Evolutionary conservation across 139 green algal species (phyloP).

Genomic region (Ettlia oleoabundans): DNA sequence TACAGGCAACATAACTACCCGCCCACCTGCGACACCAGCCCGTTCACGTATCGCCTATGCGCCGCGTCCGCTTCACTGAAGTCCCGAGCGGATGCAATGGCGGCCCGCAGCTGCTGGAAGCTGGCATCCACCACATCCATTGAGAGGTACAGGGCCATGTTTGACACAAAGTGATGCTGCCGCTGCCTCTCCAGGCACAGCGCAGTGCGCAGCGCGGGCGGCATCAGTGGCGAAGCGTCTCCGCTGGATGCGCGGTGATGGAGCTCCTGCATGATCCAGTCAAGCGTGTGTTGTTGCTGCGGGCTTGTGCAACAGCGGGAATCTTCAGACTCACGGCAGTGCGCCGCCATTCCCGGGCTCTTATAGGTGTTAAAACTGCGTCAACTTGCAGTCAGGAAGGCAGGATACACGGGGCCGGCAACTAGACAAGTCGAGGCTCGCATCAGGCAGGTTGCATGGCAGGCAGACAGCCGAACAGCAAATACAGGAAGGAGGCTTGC

Average conservation of each 20-base stretch:
- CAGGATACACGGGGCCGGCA: too few species aligned
- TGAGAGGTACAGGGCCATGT: slow-evolving; percentile 46
- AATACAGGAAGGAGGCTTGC: too few species aligned
- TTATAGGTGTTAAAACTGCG: too few species aligned
- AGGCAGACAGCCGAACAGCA: too few species aligned
- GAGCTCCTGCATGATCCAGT: slow-evolving; percentile 2
- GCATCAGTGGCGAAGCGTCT: slow-evolving; percentile 1
- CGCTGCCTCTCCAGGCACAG: slow-evolving; percentile 78
- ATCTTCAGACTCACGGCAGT: too few species aligned
- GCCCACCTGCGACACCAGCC: slow-evolving; percentile 54
- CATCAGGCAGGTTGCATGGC: too few species aligned
- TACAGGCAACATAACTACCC: neutral
- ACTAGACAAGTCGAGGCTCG: too few species aligned
- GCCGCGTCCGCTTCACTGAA: slow-evolving; percentile 73
- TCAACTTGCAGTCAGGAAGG: too few species aligned
- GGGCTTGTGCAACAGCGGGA: too few species aligned
- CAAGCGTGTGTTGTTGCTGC: too few species aligned
- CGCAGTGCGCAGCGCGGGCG: neutral
- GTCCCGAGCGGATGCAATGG: slow-evolving; percentile 65
- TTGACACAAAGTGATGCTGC: slow-evolving; percentile 79
- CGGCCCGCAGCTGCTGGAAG: slow-evolving; percentile 55
- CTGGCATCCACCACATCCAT: slow-evolving; percentile 86
- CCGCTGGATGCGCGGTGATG: slow-evolving; percentile 5
- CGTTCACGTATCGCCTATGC: slow-evolving; percentile 58
- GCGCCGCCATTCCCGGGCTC: too few species aligned